These are phyloP conservation scores for Zygosaccharomyces bisporus DNA, from an alignment of 805 yeast species.

Conservation along the genomic window DNA sequence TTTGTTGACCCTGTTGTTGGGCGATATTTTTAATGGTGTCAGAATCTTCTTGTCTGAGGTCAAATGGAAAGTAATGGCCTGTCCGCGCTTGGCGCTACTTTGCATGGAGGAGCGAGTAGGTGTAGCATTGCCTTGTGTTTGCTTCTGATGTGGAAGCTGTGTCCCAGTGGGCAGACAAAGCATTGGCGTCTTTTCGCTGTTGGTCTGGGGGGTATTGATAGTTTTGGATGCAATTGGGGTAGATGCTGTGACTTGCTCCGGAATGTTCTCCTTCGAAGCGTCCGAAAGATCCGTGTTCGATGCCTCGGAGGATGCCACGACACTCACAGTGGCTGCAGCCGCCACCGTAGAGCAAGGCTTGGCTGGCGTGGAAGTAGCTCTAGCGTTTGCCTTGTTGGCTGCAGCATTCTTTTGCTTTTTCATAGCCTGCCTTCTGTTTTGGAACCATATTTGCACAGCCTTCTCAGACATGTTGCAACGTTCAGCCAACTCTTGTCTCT, in stretches of 20 bases:
- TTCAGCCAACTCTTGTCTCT: slow-evolving; percentile 73
- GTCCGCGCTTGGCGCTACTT: slow-evolving; percentile 24
- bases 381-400: slow-evolving; percentile 9
- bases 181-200: slow-evolving; percentile 1
- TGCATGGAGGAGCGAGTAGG: slow-evolving; percentile 20
- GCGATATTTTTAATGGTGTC: slow-evolving; percentile 32
- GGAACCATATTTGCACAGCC: slow-evolving; percentile 98
- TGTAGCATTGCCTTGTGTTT: slow-evolving; percentile 13
- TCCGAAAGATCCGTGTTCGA: slow-evolving; percentile 3
- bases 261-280: not conserved
- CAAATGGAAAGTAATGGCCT: slow-evolving; percentile 35
- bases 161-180: not conserved
- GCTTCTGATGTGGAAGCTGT: slow-evolving; percentile 1
- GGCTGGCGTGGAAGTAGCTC: slow-evolving; percentile 1
- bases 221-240: slow-evolving; percentile 11
- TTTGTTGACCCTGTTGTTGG: slow-evolving; percentile 35
- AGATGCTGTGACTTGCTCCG: slow-evolving; percentile 3
- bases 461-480: slow-evolving; percentile 92
- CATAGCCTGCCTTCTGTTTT: slow-evolving; percentile 83
- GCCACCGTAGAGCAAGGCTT: not conserved
- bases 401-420: slow-evolving; percentile 45
- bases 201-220: slow-evolving; percentile 6
- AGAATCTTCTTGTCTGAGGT: slow-evolving; percentile 31
- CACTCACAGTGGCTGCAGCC: not conserved
- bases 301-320: slow-evolving; percentile 2